Evolutionary conservation across 805 yeast genomes (phyloP).

Genomic region (Candida arabinofermentans): DNA sequence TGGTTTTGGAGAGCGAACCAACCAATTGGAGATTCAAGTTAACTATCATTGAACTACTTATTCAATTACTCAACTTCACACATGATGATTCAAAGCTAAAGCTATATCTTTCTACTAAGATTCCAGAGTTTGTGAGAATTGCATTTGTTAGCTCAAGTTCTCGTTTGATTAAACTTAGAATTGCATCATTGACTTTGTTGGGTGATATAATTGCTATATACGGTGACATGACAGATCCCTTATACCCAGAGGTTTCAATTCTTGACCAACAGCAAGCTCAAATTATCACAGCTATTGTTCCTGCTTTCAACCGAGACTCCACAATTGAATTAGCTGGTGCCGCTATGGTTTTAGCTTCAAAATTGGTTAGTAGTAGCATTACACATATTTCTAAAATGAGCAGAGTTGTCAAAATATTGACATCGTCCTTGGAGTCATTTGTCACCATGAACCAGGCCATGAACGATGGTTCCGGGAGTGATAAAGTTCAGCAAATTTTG

Average conservation of each 20-base stretch:
- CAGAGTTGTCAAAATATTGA: conserved; percentile 61
- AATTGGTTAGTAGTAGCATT: conserved; percentile 61
- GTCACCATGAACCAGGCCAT: conserved; percentile 23
- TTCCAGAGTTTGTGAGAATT: conserved; percentile 67
- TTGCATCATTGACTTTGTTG: conserved; percentile 63
- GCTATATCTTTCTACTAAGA: conserved; percentile 37
- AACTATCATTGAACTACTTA: conserved; percentile 43
- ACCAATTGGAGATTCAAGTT: conserved; percentile 54
- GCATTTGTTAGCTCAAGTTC: conserved; percentile 83
- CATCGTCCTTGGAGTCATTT: conserved; percentile 61
- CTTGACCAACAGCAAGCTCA: conserved; percentile 94
- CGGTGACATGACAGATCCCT: conserved; percentile 63
- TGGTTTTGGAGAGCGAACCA: conserved; percentile 46
- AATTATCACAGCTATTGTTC: conserved; percentile 82
- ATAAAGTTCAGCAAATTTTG: conserved; percentile 29
- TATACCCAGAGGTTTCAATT: conserved; percentile 64
- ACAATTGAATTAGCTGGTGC: conserved; percentile 69
- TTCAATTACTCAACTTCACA: conserved; percentile 39
- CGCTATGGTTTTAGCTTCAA: conserved; percentile 76
- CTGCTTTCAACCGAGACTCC: conserved; percentile 74
- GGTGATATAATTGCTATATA: conserved; percentile 58
- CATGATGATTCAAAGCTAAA: conserved; percentile 35
- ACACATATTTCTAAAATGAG: conserved; percentile 45
- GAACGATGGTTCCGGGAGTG: conserved; percentile 20
- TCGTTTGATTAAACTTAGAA: conserved; percentile 52